These are phyloP conservation scores for Ceratocystis eucalypticola DNA, from an alignment of 2,329 filamentous ascomycete species.

Conservation along the genomic window DNA sequence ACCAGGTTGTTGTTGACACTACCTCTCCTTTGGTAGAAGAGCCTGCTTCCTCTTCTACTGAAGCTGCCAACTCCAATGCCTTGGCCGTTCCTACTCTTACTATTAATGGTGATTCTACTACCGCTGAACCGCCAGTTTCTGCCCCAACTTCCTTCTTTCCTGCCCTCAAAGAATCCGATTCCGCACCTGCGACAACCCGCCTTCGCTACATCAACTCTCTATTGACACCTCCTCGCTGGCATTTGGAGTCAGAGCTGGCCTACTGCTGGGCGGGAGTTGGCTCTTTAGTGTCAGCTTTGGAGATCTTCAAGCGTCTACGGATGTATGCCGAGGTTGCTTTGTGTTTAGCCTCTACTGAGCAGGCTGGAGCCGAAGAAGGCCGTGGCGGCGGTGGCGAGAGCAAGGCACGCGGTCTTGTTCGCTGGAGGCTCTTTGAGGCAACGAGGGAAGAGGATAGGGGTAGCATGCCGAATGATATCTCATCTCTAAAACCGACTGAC, in stretches of 20 bases:
- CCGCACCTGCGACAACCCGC: conserved; percentile 62
- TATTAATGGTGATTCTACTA: conserved; percentile 23
- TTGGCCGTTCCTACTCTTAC: background rate
- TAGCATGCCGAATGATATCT: conserved; percentile 9
- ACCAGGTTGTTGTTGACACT: conserved; percentile 87
- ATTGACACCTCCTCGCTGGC: conserved; percentile 77
- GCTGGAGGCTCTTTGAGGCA: conserved; percentile 64
- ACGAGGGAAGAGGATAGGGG: conserved; percentile 38
- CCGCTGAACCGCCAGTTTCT: conserved; percentile 16
- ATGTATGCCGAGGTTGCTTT: conserved; percentile 93
- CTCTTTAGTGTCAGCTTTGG: conserved; percentile 75
- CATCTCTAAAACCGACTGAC: conserved; percentile 20
- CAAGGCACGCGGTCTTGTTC: conserved; percentile 63
- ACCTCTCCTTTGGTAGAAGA: conserved; percentile 24
- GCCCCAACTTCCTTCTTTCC: conserved; percentile 70
- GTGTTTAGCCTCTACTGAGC: conserved; percentile 56
- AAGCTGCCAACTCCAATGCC: conserved; percentile 19
- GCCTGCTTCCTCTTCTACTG: background rate
- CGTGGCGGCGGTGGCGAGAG: conserved; percentile 52
- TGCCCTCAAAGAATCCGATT: conserved; percentile 55
- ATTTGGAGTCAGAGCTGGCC: conserved; percentile 84
- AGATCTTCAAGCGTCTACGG: conserved; percentile 86
- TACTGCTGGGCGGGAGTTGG: conserved; percentile 84
- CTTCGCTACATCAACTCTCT: conserved; percentile 75
- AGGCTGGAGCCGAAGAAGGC: conserved; percentile 49